A percentile compares a stretch with the other conserved stretches of the same genome.
phyloP scores from a whole-genome alignment of 2,329 filamentous ascomycete genomes.

The Diaporthe citri region DNA sequence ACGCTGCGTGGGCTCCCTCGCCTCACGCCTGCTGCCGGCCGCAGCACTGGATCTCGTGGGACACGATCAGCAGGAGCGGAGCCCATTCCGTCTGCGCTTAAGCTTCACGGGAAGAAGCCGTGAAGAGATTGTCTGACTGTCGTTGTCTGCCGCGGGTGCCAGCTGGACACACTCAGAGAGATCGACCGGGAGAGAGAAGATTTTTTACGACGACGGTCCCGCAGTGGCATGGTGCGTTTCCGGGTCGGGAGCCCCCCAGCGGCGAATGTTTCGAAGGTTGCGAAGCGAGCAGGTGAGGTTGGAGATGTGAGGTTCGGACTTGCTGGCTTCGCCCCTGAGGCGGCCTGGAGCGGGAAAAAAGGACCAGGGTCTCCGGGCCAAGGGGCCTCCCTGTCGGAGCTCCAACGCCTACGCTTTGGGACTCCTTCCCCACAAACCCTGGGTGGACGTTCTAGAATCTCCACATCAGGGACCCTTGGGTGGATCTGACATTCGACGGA shows the following conservation, averaged over 20 bases:
- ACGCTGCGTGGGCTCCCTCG: background rate
- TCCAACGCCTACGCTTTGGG: conserved; percentile 21
- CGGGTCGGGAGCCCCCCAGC: background rate
- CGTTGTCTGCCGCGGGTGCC: conserved; percentile 1
- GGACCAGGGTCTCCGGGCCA: conserved; percentile 13
- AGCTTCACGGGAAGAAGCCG: conserved; percentile 23
- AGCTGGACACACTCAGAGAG: background rate
- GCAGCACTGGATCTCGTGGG: conserved; percentile 18
- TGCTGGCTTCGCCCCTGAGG: conserved; percentile 15
- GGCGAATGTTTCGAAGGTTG: conserved; percentile 20
- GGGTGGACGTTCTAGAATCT: conserved; percentile 36
- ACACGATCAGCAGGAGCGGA: conserved; percentile 19
- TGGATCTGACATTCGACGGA: conserved; percentile 35
- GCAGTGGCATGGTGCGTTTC: conserved; percentile 11
- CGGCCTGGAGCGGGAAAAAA: conserved; percentile 14
- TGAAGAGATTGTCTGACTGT: conserved; percentile 13
- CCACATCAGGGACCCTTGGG: conserved; percentile 31
- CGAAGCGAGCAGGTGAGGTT: conserved; percentile 25
- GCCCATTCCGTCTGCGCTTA: conserved; percentile 3
- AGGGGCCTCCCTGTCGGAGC: conserved; percentile 15
- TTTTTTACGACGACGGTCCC: conserved; percentile 16
- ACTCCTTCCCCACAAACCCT: conserved; percentile 32
- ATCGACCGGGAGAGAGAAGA: background rate
- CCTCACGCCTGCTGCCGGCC: conserved; percentile 8
- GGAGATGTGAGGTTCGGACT: conserved; percentile 16